phyloP scores from a whole-genome alignment of 148 eudicot species.

The Mesembryanthemum crystallinum region DNA sequence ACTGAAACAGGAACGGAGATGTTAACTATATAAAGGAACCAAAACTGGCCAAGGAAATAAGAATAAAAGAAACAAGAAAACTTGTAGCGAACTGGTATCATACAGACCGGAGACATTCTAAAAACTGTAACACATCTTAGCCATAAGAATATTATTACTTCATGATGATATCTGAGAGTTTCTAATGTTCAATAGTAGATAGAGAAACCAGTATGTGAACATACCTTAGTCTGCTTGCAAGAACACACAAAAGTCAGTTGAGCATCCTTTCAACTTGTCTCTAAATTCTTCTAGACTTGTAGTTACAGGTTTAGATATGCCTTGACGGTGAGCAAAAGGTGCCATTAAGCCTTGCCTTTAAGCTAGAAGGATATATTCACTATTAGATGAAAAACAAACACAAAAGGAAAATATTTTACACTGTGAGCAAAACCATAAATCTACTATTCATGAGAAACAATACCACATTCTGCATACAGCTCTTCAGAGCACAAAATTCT shows the following conservation, averaged over 20 bases:
- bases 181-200: constrained; percentile 1
- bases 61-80: background rate
- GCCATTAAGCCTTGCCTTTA: constrained; percentile 53
- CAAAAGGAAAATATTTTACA: background rate
- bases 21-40: background rate
- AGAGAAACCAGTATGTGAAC: background rate
- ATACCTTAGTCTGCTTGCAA: constrained; percentile 20
- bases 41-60: background rate
- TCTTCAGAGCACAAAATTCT: constrained; percentile 72
- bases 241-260: constrained; percentile 11
- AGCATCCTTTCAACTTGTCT: constrained; percentile 7
- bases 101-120: background rate
- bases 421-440: constrained; percentile 2
- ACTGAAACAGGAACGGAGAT: background rate
- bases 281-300: background rate
- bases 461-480: constrained; percentile 93
- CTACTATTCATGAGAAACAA: constrained; percentile 11
- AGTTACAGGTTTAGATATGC: constrained; percentile 15
- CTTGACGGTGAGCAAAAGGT: constrained; percentile 6
- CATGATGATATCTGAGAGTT: background rate
- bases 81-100: background rate
- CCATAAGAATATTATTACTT: background rate
- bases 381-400: constrained; percentile 11
- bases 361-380: constrained; percentile 39
- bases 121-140: background rate